phyloP scores from a whole-genome alignment of 2,329 filamentous ascomycete species.

The Parastagonospora nodorum region DNA sequence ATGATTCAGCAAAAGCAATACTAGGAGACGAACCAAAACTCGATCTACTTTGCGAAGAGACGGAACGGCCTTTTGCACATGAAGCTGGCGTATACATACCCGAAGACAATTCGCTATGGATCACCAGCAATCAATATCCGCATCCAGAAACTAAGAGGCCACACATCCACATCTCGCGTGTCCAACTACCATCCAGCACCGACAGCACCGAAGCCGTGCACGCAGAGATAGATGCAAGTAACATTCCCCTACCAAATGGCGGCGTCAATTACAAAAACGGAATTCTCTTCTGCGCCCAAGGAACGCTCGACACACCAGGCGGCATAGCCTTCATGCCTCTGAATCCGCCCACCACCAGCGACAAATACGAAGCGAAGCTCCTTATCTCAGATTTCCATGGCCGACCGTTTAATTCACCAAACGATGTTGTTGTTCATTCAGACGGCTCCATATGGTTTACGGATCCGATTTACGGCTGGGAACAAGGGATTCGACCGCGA shows the following conservation, averaged over 20 bases:
- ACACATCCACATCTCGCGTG: conserved; percentile 22
- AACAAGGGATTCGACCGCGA: too few species aligned
- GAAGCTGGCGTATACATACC: conserved; percentile 52
- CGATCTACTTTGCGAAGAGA: conserved; percentile 14
- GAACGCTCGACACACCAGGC: conserved; percentile 29
- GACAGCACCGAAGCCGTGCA: conserved; percentile 3
- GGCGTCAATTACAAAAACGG: conserved; percentile 37
- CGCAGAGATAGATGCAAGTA: conserved; percentile 8
- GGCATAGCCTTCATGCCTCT: conserved; percentile 39
- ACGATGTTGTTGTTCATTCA: too few species aligned
- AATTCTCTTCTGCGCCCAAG: conserved; percentile 43
- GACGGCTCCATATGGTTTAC: too few species aligned
- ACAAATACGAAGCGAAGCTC: conserved; percentile 5
- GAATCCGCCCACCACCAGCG: conserved; percentile 6
- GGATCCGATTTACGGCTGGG: too few species aligned
- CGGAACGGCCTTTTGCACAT: conserved; percentile 72
- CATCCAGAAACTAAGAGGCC: conserved; percentile 15
- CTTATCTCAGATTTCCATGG: too few species aligned
- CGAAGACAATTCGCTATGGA: conserved; percentile 39
- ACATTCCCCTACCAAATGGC: conserved; percentile 28
- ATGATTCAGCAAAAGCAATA: conserved; percentile 10
- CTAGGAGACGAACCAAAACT: conserved; percentile 11
- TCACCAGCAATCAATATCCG: conserved; percentile 46
- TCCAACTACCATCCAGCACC: conserved; percentile 9
- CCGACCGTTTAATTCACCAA: too few species aligned